Percentiles rank a stretch among this genome's conserved stretches.
phyloP scores from a whole-genome alignment of 192 early-diverging fungal genomes.

The Coemansia sp. region DNA sequence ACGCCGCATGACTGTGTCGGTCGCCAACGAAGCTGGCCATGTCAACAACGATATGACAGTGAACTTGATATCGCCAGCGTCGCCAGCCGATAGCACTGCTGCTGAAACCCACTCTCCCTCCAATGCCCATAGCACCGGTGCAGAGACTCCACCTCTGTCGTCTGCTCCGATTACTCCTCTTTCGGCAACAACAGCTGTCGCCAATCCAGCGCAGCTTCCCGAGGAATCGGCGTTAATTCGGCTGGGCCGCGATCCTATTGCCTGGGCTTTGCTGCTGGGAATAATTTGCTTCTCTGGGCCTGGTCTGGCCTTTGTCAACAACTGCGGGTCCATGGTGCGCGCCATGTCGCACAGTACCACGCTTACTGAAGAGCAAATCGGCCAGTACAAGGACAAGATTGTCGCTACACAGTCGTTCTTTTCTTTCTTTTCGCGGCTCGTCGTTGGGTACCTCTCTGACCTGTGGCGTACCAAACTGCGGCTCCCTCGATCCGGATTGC shows the following conservation, averaged over 20 bases:
- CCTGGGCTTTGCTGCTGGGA: constrained; percentile 49
- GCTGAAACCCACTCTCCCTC: neutral
- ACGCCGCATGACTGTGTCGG: constrained; percentile 39
- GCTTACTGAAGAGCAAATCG: constrained; percentile 37
- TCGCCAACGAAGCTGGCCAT: constrained; percentile 6
- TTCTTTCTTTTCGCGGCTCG: constrained; percentile 49
- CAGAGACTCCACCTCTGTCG: neutral
- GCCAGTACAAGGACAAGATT: constrained; percentile 51
- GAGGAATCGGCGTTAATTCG: constrained; percentile 17
- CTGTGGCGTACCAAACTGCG: constrained; percentile 47
- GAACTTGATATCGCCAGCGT: neutral
- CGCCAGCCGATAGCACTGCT: neutral
- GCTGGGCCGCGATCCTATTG: constrained; percentile 35
- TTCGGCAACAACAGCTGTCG: neutral
- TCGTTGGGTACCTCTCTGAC: constrained; percentile 50
- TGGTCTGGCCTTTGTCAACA: constrained; percentile 54
- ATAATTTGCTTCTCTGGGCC: constrained; percentile 54
- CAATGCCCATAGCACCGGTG: neutral
- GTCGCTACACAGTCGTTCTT: constrained; percentile 59
- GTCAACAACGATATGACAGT: neutral
- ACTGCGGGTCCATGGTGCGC: constrained; percentile 58
- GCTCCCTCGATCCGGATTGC: constrained; percentile 44
- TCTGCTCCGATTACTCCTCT: neutral
- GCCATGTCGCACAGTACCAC: constrained; percentile 39
- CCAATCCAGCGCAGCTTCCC: neutral